These are phyloP conservation scores for Zychaea mexicana DNA, from an alignment of 371 early-diverging fungal genomes.

Conservation along the genomic window DNA sequence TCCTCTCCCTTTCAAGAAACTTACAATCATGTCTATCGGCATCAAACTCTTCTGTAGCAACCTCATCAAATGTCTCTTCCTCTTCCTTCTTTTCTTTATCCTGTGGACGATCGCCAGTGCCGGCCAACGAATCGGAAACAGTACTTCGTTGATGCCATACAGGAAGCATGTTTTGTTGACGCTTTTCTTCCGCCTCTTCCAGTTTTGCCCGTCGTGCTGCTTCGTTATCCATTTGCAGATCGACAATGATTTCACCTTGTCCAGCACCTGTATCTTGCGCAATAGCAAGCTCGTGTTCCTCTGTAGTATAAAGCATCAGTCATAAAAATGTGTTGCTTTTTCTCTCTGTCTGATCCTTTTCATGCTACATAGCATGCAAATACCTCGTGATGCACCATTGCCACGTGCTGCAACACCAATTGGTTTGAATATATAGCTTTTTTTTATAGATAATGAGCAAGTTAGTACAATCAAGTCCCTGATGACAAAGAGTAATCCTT, in stretches of 20 bases:
- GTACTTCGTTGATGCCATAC: conserved; percentile 80
- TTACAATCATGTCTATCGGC: conserved; percentile 56
- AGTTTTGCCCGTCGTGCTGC: conserved; percentile 69
- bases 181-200: conserved; percentile 71
- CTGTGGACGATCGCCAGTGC: conserved; percentile 32
- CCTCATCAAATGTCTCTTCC: conserved; percentile 46
- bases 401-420: conserved; percentile 20
- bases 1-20: background rate
- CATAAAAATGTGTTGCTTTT: background rate
- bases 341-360: background rate
- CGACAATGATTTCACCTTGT: conserved; percentile 77
- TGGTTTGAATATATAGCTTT: conserved; percentile 49
- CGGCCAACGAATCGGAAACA: conserved; percentile 54
- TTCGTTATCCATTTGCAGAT: conserved; percentile 76
- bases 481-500: background rate
- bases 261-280: conserved; percentile 77
- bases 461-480: background rate
- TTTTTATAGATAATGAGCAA: background rate
- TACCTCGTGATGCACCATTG: conserved; percentile 29
- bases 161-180: conserved; percentile 81
- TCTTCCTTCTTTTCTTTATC: conserved; percentile 47
- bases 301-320: conserved; percentile 8
- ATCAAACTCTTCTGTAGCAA: conserved; percentile 38
- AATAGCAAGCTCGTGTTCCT: conserved; percentile 64
- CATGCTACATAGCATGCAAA: background rate